Base-by-base conservation (phyloP, 2,329 filamentous ascomycete genomes). In the Fusarium siculi region DNA sequence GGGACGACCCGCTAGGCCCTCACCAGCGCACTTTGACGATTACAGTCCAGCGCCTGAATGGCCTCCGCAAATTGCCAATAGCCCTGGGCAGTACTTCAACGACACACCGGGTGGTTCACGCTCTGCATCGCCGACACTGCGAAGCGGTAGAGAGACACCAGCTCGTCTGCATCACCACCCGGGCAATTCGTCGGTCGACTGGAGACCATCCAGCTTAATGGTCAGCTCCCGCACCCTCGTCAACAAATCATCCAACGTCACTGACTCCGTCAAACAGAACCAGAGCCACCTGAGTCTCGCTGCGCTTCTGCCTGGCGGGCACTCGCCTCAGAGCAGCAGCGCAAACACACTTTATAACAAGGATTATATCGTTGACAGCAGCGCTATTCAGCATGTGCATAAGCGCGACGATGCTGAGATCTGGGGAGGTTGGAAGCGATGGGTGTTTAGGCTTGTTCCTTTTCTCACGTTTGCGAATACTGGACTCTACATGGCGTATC, bases 401-500 rank as follows among this genome's bases (percentile, higher is more conserved):
- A 80, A 85, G 59, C 84, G 84, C 44, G 81, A 84, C 66, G 82
- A 85, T 49, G 76, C 65, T 32, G 83, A 86, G n/a, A 84, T 81
- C 55, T 86, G 83, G 82, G 82, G 81, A 54, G 84, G 84, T 40
- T 85, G 83, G 84, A 83, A 80, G 63, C 80, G 84, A 16, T 73
- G 81, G 37, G 50, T 86, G 16, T 86, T 81, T 74, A 75, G 71
- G 23, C 71, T 85, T 37, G 79, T 80, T 12, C 84, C 84, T 1
- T 53, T 83, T 37, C 60, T 85, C 58, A 85, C 81, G 23, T 52
- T 86, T n/a, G 42, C 80, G 68, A 85, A 83, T 74, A 85, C 81
- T 18, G 71, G 72, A n/a, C 52, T 85, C n/a, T 86, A 84, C 76
- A n/a, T 86, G 9, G 42, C 78, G 63, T 90, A 90, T 70, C 85